Evolutionary conservation across 2,329 filamentous ascomycete genomes (phyloP), one percentile per base, ranked within the genome.

Genomic region (Cercospora janseana): DNA sequence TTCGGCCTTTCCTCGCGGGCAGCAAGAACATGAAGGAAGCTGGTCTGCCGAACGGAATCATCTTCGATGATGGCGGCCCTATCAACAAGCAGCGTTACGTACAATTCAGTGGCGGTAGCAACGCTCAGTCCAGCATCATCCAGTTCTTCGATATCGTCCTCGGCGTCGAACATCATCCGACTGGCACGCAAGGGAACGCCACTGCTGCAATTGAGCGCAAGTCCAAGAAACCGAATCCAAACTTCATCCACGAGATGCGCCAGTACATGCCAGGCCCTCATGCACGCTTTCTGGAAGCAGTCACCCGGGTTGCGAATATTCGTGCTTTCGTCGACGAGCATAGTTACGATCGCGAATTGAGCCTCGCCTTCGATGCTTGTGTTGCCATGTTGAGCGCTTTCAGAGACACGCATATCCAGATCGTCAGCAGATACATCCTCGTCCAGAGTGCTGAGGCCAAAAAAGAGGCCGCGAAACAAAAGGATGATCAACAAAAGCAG

Each of bases 1-100:
- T 98, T 62, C 83, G 93, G n/a, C 92, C 93, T 0, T 97, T 94
- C 69, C 79, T 98, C 2, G 92, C 93, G 4, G 93, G 93, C 10
- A 93, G 90, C 68, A 96, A 95, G 78, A 97, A 97, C 69, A 98
- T 96, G 93, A 83, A 80, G 41, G 92, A 96, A 55, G 93, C 92
- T 4, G 93, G 93, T 10, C 78, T 98, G 7, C 91, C 93, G 0
- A 77, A 85, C 52, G 93, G 93, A 15, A 84, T 98, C 43, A 75
- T 92, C 41, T 97, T 96, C 67, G 90, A 96, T 60, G 81, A 80
- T 8, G 85, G 83, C 20, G 76, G 73, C 9, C 78, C 82, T 24
- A 65, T 68, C 26, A 67, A 69, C 54, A 63, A 67, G 49, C 72
- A 75, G 54, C 74, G 78, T 3, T 95, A 89, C 66, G 83, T 86